These are phyloP conservation scores for Candida dubliniensis DNA, from an alignment of 1,139 yeast species.

Conservation along the genomic window DNA sequence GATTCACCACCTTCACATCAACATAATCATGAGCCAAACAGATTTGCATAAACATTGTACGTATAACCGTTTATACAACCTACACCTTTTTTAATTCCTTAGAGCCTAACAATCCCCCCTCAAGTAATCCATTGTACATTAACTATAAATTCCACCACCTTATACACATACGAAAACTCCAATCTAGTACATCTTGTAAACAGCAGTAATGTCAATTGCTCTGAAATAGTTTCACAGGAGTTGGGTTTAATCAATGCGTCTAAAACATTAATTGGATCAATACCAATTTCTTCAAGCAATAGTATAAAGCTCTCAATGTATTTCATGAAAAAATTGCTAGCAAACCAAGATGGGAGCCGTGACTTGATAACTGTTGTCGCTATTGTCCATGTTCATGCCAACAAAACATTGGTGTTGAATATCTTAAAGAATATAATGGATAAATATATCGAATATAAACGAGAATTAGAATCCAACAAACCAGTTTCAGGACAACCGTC, in stretches of 20 bases:
- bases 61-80: conserved; percentile 15
- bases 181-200: conserved; percentile 15
- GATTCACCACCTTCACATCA: not conserved
- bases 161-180: conserved; percentile 54
- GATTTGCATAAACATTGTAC: conserved; percentile 35
- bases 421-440: conserved; percentile 51
- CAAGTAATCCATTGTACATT: conserved; percentile 46
- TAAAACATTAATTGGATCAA: conserved; percentile 45
- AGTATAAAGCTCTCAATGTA: conserved; percentile 41
- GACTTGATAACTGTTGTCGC: conserved; percentile 53
- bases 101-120: not conserved
- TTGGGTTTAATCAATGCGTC: conserved; percentile 53
- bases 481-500: conserved; percentile 14
- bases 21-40: conserved; percentile 19
- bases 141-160: conserved; percentile 54
- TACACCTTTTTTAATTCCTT: conserved; percentile 12
- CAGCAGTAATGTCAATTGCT: conserved; percentile 46
- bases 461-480: conserved; percentile 20
- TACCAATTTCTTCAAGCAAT: conserved; percentile 33
- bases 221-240: conserved; percentile 56
- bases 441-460: conserved; percentile 45
- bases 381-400: conserved; percentile 44
- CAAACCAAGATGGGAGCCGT: conserved; percentile 44
- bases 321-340: conserved; percentile 48
- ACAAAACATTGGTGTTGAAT: conserved; percentile 46